These are phyloP conservation scores for Fomitopsis schrenkii DNA, from an alignment of 1,284 basidiomycete species.

Conservation along the genomic window DNA sequence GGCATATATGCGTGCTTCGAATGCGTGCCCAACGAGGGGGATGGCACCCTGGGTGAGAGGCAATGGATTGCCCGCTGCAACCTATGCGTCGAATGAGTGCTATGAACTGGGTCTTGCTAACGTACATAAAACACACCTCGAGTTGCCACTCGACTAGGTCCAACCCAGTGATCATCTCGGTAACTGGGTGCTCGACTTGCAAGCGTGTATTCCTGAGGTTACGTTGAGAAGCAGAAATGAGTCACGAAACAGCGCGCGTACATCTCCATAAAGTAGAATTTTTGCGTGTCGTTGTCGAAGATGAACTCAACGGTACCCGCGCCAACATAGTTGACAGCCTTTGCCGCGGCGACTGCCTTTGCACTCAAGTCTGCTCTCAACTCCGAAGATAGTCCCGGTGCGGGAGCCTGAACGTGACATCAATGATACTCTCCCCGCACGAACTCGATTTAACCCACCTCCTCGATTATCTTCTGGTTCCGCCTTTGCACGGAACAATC, in stretches of 20 bases:
- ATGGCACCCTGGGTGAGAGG: slow-evolving; percentile 76
- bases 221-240: neutral
- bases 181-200: slow-evolving; percentile 94
- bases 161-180: slow-evolving; percentile 91
- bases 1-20: slow-evolving; percentile 96
- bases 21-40: slow-evolving; percentile 86
- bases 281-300: slow-evolving; percentile 81
- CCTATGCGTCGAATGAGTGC: slow-evolving; percentile 32
- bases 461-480: slow-evolving; percentile 95
- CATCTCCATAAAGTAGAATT: slow-evolving; percentile 96
- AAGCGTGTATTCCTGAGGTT: slow-evolving; percentile 80
- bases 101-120: neutral
- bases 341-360: slow-evolving; percentile 89
- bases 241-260: slow-evolving; percentile 30
- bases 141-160: slow-evolving; percentile 96
- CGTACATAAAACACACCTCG: slow-evolving; percentile 42
- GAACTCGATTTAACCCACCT: slow-evolving; percentile 39
- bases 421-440: neutral
- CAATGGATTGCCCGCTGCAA: slow-evolving; percentile 85
- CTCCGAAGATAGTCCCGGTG: slow-evolving; percentile 77
- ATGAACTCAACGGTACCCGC: slow-evolving; percentile 95
- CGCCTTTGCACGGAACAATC: slow-evolving; percentile 94
- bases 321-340: slow-evolving; percentile 87
- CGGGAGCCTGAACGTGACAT: slow-evolving; percentile 63
- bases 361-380: slow-evolving; percentile 78